Conservation (phyloP, 2,329 filamentous ascomycete genomes). For the Xenosphaeropsis pyriputrescens region DNA sequence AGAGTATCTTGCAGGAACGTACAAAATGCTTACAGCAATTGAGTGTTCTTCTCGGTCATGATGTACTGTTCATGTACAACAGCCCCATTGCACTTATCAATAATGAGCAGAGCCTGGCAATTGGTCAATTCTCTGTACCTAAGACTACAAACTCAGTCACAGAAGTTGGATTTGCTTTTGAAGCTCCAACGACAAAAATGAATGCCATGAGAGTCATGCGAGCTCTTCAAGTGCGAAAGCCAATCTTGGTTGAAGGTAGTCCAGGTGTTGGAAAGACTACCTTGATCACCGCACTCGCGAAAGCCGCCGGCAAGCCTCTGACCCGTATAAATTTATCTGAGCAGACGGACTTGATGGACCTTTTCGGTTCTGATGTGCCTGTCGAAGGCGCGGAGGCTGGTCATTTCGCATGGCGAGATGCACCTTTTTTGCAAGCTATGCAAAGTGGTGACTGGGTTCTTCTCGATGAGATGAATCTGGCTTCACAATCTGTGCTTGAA, state of each 20-base stretch:
- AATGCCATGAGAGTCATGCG: conserved; percentile 87
- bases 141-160: conserved; percentile 31
- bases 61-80: conserved; percentile 53
- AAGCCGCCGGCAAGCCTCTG: conserved; percentile 64
- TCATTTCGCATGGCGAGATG: conserved; percentile 89
- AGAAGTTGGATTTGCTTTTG: conserved; percentile 58
- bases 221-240: conserved; percentile 77
- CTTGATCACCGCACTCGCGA: conserved; percentile 71
- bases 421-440: conserved; percentile 92
- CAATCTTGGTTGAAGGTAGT: conserved; percentile 87
- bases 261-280: conserved; percentile 98
- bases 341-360: conserved; percentile 92
- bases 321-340: conserved; percentile 96
- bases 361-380: conserved; percentile 93
- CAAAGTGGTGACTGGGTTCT: conserved; percentile 94
- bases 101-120: conserved; percentile 36
- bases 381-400: conserved; percentile 85
- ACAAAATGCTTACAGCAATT: conserved; percentile 60
- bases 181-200: conserved; percentile 75
- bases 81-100: conserved; percentile 42
- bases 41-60: conserved; percentile 44
- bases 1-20: conserved; percentile 57
- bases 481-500: conserved; percentile 91
- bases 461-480: conserved; percentile 96
- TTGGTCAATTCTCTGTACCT: conserved; percentile 62